Evolutionary conservation across 768 basidiomycete species (phyloP), one percentile per base, ranked within the genome.

Genomic region (Boletus rufocinnamomeus): DNA sequence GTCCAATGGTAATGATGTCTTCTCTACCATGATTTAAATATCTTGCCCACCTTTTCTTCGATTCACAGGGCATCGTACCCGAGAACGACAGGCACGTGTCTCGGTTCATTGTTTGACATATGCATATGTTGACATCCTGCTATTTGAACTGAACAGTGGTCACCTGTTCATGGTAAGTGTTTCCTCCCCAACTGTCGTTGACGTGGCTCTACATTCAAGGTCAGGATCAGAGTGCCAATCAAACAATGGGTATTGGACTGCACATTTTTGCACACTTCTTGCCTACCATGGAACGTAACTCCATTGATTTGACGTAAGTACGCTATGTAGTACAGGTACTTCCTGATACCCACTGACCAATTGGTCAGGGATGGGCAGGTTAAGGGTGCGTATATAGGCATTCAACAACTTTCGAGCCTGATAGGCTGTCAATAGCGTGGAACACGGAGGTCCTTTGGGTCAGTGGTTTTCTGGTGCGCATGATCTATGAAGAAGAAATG

Each of bases 271-370:
- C 89, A 13, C 80, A 94, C 6, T 97, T 97, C 69, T 94, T 98
- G 52, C 91, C 93, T 7, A 97, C 95, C 0, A 92, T 97, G 7
- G 96, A 98, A 72, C 83, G 95, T 64, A 95, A 96, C 72, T 88
- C 89, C 0, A 88, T 96, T 55, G 94, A 93, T 73, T 76, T 95
- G 35, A 86, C 92, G 88, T 91, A 67, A 73, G 86, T 25, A 53
- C 57, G 23, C 35, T 23, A 35, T 40, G n/a, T n/a, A n/a, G 30
- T 46, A 48, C 27, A 32, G 21, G 11, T 52, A 32, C 25, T 43
- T 47, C 9, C 21, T 45, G 5, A 54, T 52, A 34, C 46, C 41
- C 4, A 32, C 45, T 56, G 28, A 59, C 41, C 16, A 1, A 21
- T 21, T 7, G 58, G 21, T 25, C 51, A 93, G 91, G 67, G 93